Percentiles rank a stretch among this genome's conserved stretches.
Conservation (phyloP, 169 alveolate genomes). For the Babesia bovis region DNA sequence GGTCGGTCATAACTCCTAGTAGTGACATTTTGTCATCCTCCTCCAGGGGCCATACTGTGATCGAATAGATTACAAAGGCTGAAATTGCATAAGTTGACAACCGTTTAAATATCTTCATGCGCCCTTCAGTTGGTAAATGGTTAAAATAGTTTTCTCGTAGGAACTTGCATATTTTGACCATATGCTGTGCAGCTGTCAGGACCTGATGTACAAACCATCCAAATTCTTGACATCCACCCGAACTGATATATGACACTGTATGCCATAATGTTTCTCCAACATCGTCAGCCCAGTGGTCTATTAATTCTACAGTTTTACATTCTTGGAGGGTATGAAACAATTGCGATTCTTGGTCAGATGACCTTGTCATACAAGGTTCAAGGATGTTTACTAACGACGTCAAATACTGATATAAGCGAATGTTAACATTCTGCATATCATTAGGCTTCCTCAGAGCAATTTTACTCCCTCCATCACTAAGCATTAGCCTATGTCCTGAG, state of each 20-base stretch:
- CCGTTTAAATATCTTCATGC: conserved; percentile 1
- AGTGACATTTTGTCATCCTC: conserved; percentile 58
- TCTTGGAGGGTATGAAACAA: conserved; percentile 16
- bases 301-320: conserved; percentile 17
- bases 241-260: conserved; percentile 52
- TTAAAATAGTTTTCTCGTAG: conserved; percentile 54
- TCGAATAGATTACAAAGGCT: conserved; percentile 44
- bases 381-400: conserved; percentile 24
- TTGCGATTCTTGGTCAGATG: conserved; percentile 23
- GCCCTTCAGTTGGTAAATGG: conserved; percentile 27
- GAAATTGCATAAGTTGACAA: conserved; percentile 41
- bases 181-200: conserved; percentile 40
- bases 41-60: conserved; percentile 62
- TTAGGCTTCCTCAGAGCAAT: conserved; percentile 49
- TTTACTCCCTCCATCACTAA: conserved; percentile 65
- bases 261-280: conserved; percentile 60
- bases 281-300: conserved; percentile 55
- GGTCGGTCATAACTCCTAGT: conserved; percentile 44
- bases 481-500: conserved; percentile 27
- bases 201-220: conserved; percentile 56
- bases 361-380: conserved; percentile 25
- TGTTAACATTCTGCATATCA: conserved; percentile 46
- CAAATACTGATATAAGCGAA: conserved; percentile 17
- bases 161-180: conserved; percentile 55
- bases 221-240: conserved; percentile 47